phyloP scores from a whole-genome alignment of 768 basidiomycete genomes.

The Sutorius australiensis region DNA sequence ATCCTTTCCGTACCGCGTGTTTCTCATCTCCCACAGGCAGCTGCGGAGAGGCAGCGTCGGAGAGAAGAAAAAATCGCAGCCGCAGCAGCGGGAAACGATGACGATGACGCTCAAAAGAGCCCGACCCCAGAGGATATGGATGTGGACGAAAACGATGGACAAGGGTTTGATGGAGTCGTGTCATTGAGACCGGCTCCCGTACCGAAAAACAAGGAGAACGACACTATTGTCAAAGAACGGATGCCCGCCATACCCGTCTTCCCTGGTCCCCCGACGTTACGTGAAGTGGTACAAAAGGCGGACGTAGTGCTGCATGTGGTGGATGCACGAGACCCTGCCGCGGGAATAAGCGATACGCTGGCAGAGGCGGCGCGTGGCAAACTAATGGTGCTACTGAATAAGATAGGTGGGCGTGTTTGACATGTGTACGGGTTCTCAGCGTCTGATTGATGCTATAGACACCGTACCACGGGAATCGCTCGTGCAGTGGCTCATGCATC shows the following conservation, averaged over 20 bases:
- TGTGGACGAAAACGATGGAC: conserved; percentile 28
- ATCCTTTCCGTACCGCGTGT: not conserved
- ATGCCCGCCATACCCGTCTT: conserved; percentile 20
- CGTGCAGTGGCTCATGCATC: conserved; percentile 58
- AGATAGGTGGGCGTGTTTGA: conserved; percentile 77
- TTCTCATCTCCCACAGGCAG: conserved; percentile 44
- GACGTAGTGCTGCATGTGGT: conserved; percentile 80
- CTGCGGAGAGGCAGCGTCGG: conserved; percentile 68
- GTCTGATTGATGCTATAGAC: conserved; percentile 43
- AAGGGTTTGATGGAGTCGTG: conserved; percentile 39
- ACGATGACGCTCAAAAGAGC: conserved; percentile 24
- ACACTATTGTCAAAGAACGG: not conserved
- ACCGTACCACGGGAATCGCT: conserved; percentile 75
- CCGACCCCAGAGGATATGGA: conserved; percentile 28
- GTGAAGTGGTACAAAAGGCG: conserved; percentile 61
- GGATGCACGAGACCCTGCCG: conserved; percentile 79
- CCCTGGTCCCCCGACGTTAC: conserved; percentile 28
- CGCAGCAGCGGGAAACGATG: conserved; percentile 27
- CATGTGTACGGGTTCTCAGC: not conserved
- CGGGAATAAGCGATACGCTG: conserved; percentile 68
- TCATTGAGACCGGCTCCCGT: conserved; percentile 14
- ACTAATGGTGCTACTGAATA: conserved; percentile 74
- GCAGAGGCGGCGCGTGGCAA: conserved; percentile 39
- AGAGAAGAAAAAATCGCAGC: conserved; percentile 61
- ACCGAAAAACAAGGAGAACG: not conserved